These are phyloP conservation scores for Eucalyptus curtisii DNA, from an alignment of 345 rosid genomes.

Conservation along the genomic window DNA sequence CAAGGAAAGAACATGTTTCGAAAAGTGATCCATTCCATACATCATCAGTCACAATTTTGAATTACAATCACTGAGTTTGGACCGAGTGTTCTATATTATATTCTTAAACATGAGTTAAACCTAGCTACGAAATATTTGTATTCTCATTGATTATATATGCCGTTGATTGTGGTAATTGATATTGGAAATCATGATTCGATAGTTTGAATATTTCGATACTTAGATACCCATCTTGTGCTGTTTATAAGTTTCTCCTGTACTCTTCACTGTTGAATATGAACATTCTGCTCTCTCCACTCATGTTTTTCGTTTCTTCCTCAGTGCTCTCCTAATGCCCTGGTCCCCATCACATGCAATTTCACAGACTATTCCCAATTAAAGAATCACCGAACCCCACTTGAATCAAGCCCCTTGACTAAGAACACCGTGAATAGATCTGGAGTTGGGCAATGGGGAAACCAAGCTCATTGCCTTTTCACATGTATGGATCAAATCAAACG, in stretches of 20 bases:
- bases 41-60: neutral
- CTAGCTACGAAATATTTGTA: neutral
- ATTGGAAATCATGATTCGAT: rapidly evolving
- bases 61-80: neutral
- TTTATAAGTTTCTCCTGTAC: neutral
- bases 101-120: neutral
- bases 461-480: neutral
- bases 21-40: neutral
- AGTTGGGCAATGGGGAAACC: neutral
- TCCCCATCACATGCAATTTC: neutral
- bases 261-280: neutral
- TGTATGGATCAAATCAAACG: neutral
- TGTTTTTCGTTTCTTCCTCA: neutral
- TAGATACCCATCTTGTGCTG: neutral
- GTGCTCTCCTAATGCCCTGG: neutral
- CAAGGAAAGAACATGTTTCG: neutral
- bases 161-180: neutral
- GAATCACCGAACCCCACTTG: neutral
- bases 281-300: neutral
- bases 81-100: neutral
- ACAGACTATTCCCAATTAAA: neutral
- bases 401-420: neutral
- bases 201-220: neutral
- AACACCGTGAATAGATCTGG: neutral
- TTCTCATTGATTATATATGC: neutral